Evolutionary conservation across 352 stramenopile species (phyloP), one percentile per base, ranked within the genome.

Genomic region (Globisporangium carolinianum): DNA sequence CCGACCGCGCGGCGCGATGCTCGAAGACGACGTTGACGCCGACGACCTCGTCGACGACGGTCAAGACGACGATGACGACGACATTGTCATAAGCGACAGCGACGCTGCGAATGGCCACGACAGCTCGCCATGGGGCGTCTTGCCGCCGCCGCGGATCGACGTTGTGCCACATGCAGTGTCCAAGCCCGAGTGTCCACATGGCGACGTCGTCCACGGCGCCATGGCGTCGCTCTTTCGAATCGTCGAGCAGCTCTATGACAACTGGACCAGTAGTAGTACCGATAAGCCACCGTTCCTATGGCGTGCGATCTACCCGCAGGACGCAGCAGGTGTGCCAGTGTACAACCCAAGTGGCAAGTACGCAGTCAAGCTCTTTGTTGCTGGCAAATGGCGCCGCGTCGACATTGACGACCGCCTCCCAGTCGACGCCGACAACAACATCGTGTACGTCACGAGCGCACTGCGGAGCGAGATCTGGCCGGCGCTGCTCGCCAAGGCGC

Each of bases 261-360:
- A 57, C 15, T 73, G 53, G 59, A 18, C 39, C 4, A 4, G 52
- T 24, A 32, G 14, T 32, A 4, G 5, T 9, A 11, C 15, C 12
- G n/a, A 15, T 49, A 1, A 6, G 24, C 11, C 41, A 6, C 73
- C 72, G 17, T 89, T 86, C 63, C 53, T 89, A 32, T 94, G 81
- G 83, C 74, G 80, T 48, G 66, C 76, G 0, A 91, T 94, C 52
- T 86, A 86, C 42, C 84, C 84, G 0, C 82, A 94, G 61, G 76
- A 88, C 35, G 61, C 59, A 1, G 51, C 51, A 0, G 65, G 73
- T 0, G 52, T 76, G 0, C 83, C 83, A 0, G 53, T 83, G 0
- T 89, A 88, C 57, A 91, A 87, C 47, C 61, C 78, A 1, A 75
- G 74, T n/a, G 84, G 79, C 10, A 89, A 89, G 48, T 94, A 92